Base-by-base conservation (phyloP, 352 stramenopile species). In the Phytophthora constricta region DNA sequence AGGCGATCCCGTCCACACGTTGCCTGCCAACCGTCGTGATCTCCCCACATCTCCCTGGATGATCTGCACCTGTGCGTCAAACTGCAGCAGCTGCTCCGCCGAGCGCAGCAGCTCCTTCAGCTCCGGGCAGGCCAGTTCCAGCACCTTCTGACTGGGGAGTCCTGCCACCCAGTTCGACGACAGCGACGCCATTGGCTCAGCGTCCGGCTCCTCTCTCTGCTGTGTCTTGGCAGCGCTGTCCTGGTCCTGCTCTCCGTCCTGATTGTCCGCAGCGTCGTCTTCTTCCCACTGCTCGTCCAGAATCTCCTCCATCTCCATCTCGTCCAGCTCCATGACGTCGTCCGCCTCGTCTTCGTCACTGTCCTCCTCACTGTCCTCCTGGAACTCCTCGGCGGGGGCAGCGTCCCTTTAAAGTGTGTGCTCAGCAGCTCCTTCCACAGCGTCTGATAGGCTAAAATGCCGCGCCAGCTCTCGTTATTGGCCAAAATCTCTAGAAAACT, bases 31-130 rank as follows among this genome's bases (percentile, higher is more conserved):
- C 37, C 5, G 5, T 55, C 25, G 65, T 25, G 28, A 89, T 84
- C 14, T 70, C 39, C 13, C 66, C 68, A 86, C 85, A 52, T 86
- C 73, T 5, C 70, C 80, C 52, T 64, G 45, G 10, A 89, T 39
- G 5, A 89, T 70, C 11, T 69, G 26, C 34, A 89, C 64, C 10
- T 52, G 49, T 0, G 66, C 14, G 10, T 77, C 49, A 70, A 89
- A 89, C 17, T 79, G 70, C 20, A 65, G 43, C 69, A 69, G 68
- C 20, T 86, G 67, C 26, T 75, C 48, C 0, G 65, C 37, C 5
- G 77, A 83, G 10, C 54, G 45, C 14, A 86, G 43, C 28, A 84
- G 85, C 17, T 73, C 63, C 1, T 59, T 69, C 8, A 78, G 47
- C 16, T 69, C 31, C 0, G 34, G 20, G 51, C 79, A 82, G 1